Evolutionary conservation across 352 stramenopile species (phyloP), one percentile per base, ranked within the genome.

Genomic region (Paralagenidium karlingii): DNA sequence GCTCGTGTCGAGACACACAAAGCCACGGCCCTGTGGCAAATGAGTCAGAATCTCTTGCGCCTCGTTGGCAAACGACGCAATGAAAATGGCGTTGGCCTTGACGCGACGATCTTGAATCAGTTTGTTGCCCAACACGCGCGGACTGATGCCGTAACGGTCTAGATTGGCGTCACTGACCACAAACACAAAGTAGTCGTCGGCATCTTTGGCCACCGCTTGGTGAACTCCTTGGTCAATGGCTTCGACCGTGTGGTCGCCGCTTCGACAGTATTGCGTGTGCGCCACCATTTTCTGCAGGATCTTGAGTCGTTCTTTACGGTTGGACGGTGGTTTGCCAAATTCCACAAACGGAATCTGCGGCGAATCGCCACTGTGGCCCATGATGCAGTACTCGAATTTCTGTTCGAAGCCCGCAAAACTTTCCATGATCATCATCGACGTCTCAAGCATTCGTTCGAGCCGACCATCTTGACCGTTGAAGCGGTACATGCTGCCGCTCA

Each of bases 341-440:
- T 88, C 64, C 5, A 98, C 84, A 38, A 98, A 89, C 20, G 77
- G 71, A 34, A 97, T 95, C 22, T 73, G 64, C 5, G 81, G 53
- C 25, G 71, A 81, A 39, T 94, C 77, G 2, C 91, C 91, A 45
- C 70, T 95, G 62, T 98, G 92, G 8, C 89, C 92, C 42, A 95
- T 71, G 55, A 98, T 95, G 20, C 62, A 64, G 47, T 95, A 93
- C 41, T 96, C 74, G 25, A 96, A 92, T 46, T 90, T 70, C 34
- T 67, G 58, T 39, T 96, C 84, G 30, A 90, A 81, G 33, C 82
- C 86, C 1, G 82, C 68, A 46, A 97, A 85, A 40, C 66, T 82
- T 59, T 98, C 91, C 90, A 98, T 98, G 43, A 98, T 83, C 81
- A 98, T 94, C 24, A 95, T 55, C 13, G 87, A 80, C 8, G 90